Conservation (phyloP, 768 basidiomycete genomes). For the Coprinellus micaceus region DNA sequence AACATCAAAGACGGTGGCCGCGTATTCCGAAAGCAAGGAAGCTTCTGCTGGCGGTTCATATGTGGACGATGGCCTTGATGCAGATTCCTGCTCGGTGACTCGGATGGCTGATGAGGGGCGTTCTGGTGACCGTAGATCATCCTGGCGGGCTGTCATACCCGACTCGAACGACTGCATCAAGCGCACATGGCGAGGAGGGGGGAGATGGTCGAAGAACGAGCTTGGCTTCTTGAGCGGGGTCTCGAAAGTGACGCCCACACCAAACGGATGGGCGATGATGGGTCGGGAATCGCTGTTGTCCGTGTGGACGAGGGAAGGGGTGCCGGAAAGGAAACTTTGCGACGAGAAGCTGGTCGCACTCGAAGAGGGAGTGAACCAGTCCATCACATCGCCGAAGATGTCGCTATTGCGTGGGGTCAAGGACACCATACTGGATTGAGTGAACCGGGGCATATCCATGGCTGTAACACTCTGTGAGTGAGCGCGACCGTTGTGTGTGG, state of each 20-base stretch:
- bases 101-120: conserved; percentile 29
- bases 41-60: conserved; percentile 18
- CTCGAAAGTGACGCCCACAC: conserved; percentile 58
- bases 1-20: conserved; percentile 76
- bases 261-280: conserved; percentile 57
- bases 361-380: conserved; percentile 39
- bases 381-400: conserved; percentile 64
- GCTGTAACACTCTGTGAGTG: conserved; percentile 81
- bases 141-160: conserved; percentile 67
- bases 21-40: conserved; percentile 57
- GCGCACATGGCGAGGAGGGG: conserved; percentile 56
- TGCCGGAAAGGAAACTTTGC: conserved; percentile 27
- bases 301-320: conserved; percentile 21
- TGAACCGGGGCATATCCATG: conserved; percentile 53
- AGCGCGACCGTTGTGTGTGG: conserved; percentile 44
- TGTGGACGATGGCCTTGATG: conserved; percentile 7
- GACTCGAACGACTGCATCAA: conserved; percentile 90
- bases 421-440: conserved; percentile 25
- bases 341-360: conserved; percentile 37
- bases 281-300: conserved; percentile 18
- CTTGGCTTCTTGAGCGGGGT: conserved; percentile 45
- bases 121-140: conserved; percentile 22
- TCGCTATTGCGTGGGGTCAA: conserved; percentile 35
- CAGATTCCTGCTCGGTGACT: conserved; percentile 8
- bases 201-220: conserved; percentile 31